These are phyloP conservation scores for Fraxinus americana DNA, from an alignment of 257 asterid species.

Conservation along the genomic window DNA sequence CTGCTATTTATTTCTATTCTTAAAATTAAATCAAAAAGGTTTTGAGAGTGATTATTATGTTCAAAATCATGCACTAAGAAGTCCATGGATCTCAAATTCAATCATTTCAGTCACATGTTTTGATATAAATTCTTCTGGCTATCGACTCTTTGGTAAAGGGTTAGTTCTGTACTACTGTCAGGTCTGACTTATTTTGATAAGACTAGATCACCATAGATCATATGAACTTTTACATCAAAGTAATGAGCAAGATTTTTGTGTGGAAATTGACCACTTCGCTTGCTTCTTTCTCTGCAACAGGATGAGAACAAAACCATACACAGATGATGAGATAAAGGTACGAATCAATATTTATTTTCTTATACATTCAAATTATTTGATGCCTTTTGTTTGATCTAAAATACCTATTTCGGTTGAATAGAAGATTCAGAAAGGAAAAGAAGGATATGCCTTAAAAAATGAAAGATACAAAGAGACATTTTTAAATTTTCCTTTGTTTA, in stretches of 20 bases:
- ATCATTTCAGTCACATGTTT: neutral
- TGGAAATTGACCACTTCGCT: slow-evolving; percentile 32
- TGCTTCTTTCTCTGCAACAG: slow-evolving; percentile 39
- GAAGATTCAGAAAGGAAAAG: neutral
- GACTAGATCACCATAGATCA: neutral
- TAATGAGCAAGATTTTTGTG: slow-evolving; percentile 14
- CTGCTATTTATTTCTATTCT: neutral
- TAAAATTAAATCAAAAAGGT: neutral
- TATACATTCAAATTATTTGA: neutral
- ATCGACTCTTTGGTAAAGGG: neutral
- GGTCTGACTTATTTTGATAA: neutral
- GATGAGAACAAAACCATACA: slow-evolving; percentile 73
- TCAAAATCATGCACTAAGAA: neutral
- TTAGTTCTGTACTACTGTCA: neutral
- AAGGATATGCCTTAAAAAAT: neutral
- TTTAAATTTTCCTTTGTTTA: neutral
- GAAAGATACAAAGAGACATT: neutral
- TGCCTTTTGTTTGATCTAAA: neutral
- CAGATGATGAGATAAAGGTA: slow-evolving; percentile 94
- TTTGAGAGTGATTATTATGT: neutral
- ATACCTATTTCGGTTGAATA: neutral
- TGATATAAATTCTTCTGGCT: neutral
- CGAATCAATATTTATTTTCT: slow-evolving; percentile 13
- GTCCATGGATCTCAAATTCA: slow-evolving; percentile 4
- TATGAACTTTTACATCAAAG: neutral